phyloP scores from a whole-genome alignment of 768 basidiomycete genomes.

The Russula olivacea region DNA sequence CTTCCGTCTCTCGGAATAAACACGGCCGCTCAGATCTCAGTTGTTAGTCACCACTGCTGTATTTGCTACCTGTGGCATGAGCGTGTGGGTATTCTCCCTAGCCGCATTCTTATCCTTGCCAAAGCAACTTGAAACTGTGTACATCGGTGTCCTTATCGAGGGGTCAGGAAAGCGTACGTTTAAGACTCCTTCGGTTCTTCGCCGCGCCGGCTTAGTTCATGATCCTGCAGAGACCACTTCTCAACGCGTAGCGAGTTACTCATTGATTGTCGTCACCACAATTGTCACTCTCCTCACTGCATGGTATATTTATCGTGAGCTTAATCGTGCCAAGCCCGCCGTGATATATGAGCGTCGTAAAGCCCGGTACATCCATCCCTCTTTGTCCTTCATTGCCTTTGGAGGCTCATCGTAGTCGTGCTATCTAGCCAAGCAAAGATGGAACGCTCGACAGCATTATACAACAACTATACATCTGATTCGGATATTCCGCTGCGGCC shows the following conservation, averaged over 20 bases:
- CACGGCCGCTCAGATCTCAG: conserved; percentile 5
- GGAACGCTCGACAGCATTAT: conserved; percentile 3
- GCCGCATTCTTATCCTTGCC: conserved; percentile 82
- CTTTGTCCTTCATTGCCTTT: too few species aligned
- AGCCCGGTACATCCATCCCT: conserved; percentile 44
- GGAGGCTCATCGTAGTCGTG: too few species aligned
- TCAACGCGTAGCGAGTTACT: conserved; percentile 56
- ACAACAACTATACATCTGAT: too few species aligned
- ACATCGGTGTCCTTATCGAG: conserved; percentile 78
- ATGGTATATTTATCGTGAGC: conserved; percentile 76
- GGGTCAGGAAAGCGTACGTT: conserved; percentile 1
- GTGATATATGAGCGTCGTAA: conserved; percentile 69
- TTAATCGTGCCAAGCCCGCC: conserved; percentile 60
- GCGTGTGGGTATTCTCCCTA: conserved; percentile 64
- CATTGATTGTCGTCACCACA: conserved; percentile 60
- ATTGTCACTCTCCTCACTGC: conserved; percentile 69
- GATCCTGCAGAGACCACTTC: conserved; percentile 36
- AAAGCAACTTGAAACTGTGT: conserved; percentile 89
- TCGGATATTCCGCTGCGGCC: too few species aligned
- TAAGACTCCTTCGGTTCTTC: neutral
- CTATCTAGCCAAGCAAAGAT: conserved; percentile 29
- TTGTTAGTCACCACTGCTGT: conserved; percentile 75
- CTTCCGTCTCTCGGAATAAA: neutral
- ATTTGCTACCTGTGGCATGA: conserved; percentile 87
- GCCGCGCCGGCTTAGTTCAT: conserved; percentile 27